A percentile compares a stretch with the other conserved stretches of the same genome.
phyloP scores from a whole-genome alignment of 2,329 filamentous ascomycete genomes.

The Fusarium lyarnte region DNA sequence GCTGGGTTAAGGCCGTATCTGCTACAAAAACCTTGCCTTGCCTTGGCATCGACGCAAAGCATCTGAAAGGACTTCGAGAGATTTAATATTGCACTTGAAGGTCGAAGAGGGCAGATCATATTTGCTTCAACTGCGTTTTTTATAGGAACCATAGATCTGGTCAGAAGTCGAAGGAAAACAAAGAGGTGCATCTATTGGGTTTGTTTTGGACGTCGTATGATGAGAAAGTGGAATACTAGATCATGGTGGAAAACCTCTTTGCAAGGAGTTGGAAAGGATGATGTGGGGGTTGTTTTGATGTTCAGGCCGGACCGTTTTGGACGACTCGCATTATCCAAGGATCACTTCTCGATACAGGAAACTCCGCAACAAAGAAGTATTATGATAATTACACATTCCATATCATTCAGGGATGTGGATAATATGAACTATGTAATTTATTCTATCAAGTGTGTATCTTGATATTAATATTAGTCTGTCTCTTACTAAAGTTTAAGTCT shows the following conservation, averaged over 20 bases:
- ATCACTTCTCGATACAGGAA: not conserved
- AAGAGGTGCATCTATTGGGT: not conserved
- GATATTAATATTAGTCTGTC: not conserved
- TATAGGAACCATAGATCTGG: not conserved
- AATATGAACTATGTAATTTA: not conserved
- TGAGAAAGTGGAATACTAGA: conserved; percentile 5
- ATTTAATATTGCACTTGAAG: conserved; percentile 8
- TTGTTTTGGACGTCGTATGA: not conserved
- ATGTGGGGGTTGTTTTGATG: conserved; percentile 13
- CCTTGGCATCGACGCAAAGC: conserved; percentile 6
- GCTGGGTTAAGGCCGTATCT: not conserved
- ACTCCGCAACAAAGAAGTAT: not conserved
- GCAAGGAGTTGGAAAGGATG: conserved; percentile 23
- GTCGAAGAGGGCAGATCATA: not conserved
- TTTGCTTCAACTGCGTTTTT: not conserved
- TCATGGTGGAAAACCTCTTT: not conserved
- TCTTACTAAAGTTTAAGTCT: conserved; percentile 70
- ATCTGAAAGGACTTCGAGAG: not conserved
- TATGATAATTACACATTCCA: not conserved
- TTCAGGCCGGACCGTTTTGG: not conserved
- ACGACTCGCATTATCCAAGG: not conserved
- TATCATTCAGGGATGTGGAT: not conserved
- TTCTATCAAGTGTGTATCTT: not conserved
- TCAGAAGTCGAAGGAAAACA: not conserved
- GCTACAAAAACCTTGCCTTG: not conserved